These are phyloP conservation scores for Phyllosticta ampelicida DNA, from an alignment of 2,329 filamentous ascomycete genomes.

Conservation along the genomic window DNA sequence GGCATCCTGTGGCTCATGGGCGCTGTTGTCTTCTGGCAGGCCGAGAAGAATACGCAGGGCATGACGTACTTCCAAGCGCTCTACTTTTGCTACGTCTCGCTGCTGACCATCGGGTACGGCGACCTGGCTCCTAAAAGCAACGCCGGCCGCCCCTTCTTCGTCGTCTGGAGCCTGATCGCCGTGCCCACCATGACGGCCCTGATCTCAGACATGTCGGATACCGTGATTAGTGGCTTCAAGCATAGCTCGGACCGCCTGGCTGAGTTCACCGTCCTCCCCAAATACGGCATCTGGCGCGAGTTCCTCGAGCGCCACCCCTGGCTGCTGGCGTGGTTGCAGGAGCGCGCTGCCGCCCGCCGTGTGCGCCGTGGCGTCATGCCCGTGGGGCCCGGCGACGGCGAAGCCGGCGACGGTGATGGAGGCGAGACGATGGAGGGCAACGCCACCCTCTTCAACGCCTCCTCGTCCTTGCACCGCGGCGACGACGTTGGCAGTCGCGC, in stretches of 20 bases:
- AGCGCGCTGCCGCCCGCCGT: conserved; percentile 25
- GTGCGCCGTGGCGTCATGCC: conserved; percentile 33
- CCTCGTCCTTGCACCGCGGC: not conserved
- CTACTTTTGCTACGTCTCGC: conserved; percentile 76
- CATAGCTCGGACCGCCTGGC: conserved; percentile 49
- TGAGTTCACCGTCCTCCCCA: conserved; percentile 56
- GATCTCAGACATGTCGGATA: conserved; percentile 42
- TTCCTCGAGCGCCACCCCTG: conserved; percentile 40
- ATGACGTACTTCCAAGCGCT: conserved; percentile 70
- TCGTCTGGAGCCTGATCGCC: conserved; percentile 83
- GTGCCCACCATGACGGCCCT: conserved; percentile 82
- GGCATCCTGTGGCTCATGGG: conserved; percentile 69
- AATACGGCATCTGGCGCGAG: conserved; percentile 43
- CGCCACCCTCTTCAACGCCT: not conserved
- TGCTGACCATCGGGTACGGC: conserved; percentile 82
- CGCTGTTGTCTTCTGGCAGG: conserved; percentile 60
- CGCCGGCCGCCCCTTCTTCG: conserved; percentile 72
- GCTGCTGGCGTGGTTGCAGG: conserved; percentile 26
- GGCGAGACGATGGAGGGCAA: not conserved
- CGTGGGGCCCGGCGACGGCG: conserved; percentile 10
- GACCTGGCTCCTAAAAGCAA: conserved; percentile 69
- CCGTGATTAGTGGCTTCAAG: conserved; percentile 59
- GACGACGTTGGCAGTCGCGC: not conserved
- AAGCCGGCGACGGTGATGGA: not conserved
- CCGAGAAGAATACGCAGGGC: conserved; percentile 42